Evolutionary conservation across 108 stramenopile genomes (phyloP), one percentile per base, ranked within the genome.

Genomic region (Discostella pseudostelligera): DNA sequence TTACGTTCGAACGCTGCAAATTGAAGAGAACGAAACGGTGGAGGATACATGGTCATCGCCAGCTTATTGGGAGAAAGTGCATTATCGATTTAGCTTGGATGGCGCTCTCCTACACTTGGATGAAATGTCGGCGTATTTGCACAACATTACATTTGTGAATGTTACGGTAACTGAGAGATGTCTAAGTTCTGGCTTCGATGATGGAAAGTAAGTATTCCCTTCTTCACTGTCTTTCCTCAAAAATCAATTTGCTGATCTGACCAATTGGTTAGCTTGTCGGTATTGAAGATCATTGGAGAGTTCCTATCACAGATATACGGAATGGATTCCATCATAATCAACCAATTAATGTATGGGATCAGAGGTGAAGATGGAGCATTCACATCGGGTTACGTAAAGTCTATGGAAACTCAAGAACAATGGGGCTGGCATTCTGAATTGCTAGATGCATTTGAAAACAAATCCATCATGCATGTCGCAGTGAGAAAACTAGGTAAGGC

Each of bases 281-380:
- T 80, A 45, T 20, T 74, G 11, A 67, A 40, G 4, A 43, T 67
- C 35, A 17, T 49, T 22, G 81, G 71, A 20, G 67, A 81, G 40
- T 78, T 81, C 19, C 24, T 76, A 14, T 70, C 81, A 8, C 81
- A 73, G 58, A 69, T 81, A 12, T 81, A 76, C 58, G 87, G 87
- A 7, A 82, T 85, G 78, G 87, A 88, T 74, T 67, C 75, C 16
- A 57, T 83, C 1, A 79, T 88, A 49, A 80, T 78, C 37, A 88
- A 88, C 67, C 81, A 83, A 62, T 54, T 88, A 36, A 86, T 88
- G 81, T 86, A 77, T 73, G 79, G 85, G 25, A 70, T 87, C 17
- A 48, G 68, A 29, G 59, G 47, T 42, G 46, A 55, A 26, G 58
- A 77, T 48, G 75, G 77, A 16, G 25, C 56, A 36, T 70, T 56